Percentiles rank a stretch among this genome's conserved stretches.
Evolutionary conservation across 805 yeast genomes (phyloP).

Genomic region (Saturnispora halmiae): DNA sequence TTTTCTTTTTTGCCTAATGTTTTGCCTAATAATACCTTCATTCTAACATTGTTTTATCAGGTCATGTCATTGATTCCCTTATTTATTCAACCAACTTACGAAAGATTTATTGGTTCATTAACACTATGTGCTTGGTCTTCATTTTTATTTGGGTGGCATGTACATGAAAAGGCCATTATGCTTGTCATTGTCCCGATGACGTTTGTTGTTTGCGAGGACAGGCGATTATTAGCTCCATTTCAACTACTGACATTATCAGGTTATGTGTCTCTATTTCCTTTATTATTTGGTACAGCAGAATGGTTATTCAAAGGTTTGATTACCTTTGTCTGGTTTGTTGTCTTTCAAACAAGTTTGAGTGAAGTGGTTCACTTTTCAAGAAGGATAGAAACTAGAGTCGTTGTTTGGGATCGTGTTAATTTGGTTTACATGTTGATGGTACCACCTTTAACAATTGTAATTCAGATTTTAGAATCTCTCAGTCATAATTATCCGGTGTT

Average conservation of each 20-base stretch:
- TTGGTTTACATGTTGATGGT: conserved; percentile 59
- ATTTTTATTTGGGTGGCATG: conserved; percentile 96
- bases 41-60: conserved; percentile 80
- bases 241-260: conserved; percentile 70
- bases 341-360: conserved; percentile 62
- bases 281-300: conserved; percentile 72
- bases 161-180: conserved; percentile 95
- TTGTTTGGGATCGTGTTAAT: conserved; percentile 64
- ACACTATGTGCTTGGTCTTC: conserved; percentile 88
- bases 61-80: conserved; percentile 65
- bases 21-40: conserved; percentile 66
- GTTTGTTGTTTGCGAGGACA: conserved; percentile 62
- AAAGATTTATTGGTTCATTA: conserved; percentile 72
- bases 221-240: conserved; percentile 63
- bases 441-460: conserved; percentile 47
- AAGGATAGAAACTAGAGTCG: conserved; percentile 37
- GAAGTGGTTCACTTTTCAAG: conserved; percentile 47
- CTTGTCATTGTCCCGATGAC: conserved; percentile 81
- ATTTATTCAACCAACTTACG: conserved; percentile 60
- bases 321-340: conserved; percentile 78
- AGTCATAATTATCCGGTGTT: conserved; percentile 44
- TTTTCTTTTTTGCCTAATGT: conserved; percentile 76
- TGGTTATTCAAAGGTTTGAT: conserved; percentile 66
- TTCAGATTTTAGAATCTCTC: conserved; percentile 43
- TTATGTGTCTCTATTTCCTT: conserved; percentile 80